Base-by-base conservation (phyloP, 1,139 yeast genomes). In the Hyphopichia buzzinii region DNA sequence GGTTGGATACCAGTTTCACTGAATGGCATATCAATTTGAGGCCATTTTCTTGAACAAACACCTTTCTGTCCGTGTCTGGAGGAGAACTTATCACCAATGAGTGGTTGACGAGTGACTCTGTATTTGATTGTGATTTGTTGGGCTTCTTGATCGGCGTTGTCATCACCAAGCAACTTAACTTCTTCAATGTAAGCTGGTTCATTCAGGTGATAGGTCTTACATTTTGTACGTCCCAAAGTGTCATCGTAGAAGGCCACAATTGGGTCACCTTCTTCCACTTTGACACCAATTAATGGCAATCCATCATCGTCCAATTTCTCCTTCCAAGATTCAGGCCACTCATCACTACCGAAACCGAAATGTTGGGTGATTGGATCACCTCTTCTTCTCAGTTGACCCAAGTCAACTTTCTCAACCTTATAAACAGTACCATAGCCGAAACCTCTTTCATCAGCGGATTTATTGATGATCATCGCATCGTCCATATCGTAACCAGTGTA, bases 11-110 rank as follows among this genome's bases (percentile, higher is more conserved):
- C 98, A 26, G 85, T 72, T 66, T 92, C 98, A 46, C 89, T 79
- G 67, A 92, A 92, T 41, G 99, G 99, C 96, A 92, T 83, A 59
- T 92, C 98, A 46, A 86, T 74, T 36, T 88, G 83, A 17, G 97
- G 98, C 96, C 97, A 92, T 64, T 90, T 92, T 62, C 96, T 85
- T 11, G 97, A 90, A 67, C 97, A 92, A 43, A 92, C 98, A 79
- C 99, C 99, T 67, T 92, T 92, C 67, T 92, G 99, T 43, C 98
- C 98, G 70, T 92, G 98, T 66, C 98, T 82, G 17, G 97, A 90
- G 7, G 97, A 90, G 59, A 94, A 92, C 67, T 92, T 92, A 67
- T 92, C 99, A 62, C 99, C 99, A 60, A 94, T 92, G 50, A 86
- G 75, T 22, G 98, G 97, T 31, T 87, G 78, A 71, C 99, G 84